These are phyloP conservation scores for Beauveria sp. DNA, from an alignment of 2,329 filamentous ascomycete species.

Conservation along the genomic window DNA sequence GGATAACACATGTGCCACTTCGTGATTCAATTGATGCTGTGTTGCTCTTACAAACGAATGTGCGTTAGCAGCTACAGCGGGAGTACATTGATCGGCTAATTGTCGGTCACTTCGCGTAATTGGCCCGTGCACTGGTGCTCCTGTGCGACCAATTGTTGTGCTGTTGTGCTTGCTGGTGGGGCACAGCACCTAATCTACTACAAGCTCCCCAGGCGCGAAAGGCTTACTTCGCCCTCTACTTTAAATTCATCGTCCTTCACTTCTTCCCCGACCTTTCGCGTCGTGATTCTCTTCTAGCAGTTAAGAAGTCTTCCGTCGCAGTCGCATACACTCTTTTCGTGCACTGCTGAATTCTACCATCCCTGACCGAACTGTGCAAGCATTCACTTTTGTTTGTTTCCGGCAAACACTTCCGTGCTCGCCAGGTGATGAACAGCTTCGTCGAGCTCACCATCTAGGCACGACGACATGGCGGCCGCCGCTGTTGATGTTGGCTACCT, in stretches of 20 bases:
- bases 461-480: conserved; percentile 35
- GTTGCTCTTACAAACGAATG: background rate
- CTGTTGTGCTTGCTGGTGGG: conserved; percentile 9
- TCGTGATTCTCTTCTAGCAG: background rate
- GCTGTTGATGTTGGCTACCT: conserved; percentile 64
- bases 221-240: background rate
- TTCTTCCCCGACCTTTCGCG: background rate
- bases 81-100: background rate
- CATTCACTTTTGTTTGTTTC: background rate
- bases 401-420: background rate
- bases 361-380: background rate
- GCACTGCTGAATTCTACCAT: background rate
- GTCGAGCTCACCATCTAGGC: conserved; percentile 17
- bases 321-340: background rate
- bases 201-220: conserved; percentile 3
- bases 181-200: background rate
- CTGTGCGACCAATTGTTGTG: conserved; percentile 11
- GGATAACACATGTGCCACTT: background rate
- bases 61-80: background rate
- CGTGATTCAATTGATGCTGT: background rate
- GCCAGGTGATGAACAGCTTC: conserved; percentile 10
- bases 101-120: background rate
- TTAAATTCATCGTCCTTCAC: background rate
- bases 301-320: background rate
- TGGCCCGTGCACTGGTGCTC: conserved; percentile 7